phyloP scores from a whole-genome alignment of 805 yeast species.

The Torulaspora quercuum region DNA sequence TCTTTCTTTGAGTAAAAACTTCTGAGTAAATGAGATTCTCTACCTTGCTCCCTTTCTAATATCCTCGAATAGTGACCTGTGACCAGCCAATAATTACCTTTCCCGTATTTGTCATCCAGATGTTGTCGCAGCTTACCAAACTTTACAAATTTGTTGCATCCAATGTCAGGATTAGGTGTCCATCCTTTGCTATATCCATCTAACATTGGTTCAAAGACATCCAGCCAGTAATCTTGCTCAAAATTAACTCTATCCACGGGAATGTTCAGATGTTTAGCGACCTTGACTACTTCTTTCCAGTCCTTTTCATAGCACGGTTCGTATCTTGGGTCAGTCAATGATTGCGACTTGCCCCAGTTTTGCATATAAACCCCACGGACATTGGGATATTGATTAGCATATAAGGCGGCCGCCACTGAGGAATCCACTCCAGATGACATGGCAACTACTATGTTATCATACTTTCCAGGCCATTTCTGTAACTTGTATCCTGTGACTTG shows the following conservation, averaged over 20 bases:
- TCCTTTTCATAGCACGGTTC: conserved; percentile 72
- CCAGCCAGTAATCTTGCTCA: conserved; percentile 88
- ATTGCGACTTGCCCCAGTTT: conserved; percentile 63
- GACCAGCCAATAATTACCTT: conserved; percentile 71
- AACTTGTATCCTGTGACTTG: conserved; percentile 16
- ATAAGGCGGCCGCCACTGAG: conserved; percentile 75
- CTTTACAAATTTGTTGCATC: conserved; percentile 80
- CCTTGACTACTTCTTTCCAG: conserved; percentile 76
- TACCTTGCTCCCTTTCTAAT: conserved; percentile 29
- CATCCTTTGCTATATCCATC: conserved; percentile 62
- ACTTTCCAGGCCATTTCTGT: conserved; percentile 40
- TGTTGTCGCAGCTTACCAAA: conserved; percentile 73
- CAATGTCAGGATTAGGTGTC: conserved; percentile 94
- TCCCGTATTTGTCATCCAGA: conserved; percentile 41
- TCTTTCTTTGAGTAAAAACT: conserved; percentile 65
- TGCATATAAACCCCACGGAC: conserved; percentile 89
- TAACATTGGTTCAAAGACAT: conserved; percentile 91
- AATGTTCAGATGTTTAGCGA: conserved; percentile 58
- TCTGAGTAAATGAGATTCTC: conserved; percentile 49
- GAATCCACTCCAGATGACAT: conserved; percentile 98
- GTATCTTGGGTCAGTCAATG: conserved; percentile 40
- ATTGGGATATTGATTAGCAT: conserved; percentile 50
- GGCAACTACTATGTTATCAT: conserved; percentile 73
- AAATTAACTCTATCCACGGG: conserved; percentile 75
- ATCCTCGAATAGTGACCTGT: conserved; percentile 80